Evolutionary conservation across 2,329 filamentous ascomycete species (phyloP), one percentile per base, ranked within the genome.

Genomic region (Meredithiella fracta): DNA sequence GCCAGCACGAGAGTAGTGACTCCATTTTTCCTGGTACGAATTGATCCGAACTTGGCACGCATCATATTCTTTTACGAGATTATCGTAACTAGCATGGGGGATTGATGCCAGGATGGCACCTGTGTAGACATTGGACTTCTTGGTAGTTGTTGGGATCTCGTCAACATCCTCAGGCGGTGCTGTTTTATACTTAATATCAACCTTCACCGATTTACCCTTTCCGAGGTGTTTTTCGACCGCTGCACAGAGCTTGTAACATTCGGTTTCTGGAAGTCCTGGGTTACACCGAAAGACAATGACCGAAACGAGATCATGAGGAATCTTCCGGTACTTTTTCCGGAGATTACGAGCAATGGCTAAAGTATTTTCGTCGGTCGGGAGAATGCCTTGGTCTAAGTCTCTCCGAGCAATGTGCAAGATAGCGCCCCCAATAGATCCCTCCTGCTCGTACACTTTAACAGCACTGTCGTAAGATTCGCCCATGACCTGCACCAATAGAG

Each of bases 401-500:
- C 69, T 67, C 9, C 74, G 67, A 2, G 76, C 60, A 9, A 75
- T 67, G 49, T 69, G 65, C 14, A 71, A 62, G 5, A 71, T 67
- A 1, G 73, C 67, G 5, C 66, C 66, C 15, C 69, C 69, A 34
- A 65, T 65, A 0, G 71, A 73, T 47, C 63, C 65, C 29, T 67
- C 67, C 5, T 66, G 65, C 23, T 65, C 62, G 59, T 73, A 76
- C 15, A 71, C 67, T 8, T 63, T 63, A 1, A 66, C 66, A 3
- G 73, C 69, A 26, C 73, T 68, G 2, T 67, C 67, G 23, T 66
- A 66, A 0, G 69, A 66, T 31, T 73, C 62, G 47, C 68, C 65
- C 8, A 76, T 66, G 47, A 68, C 67, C 47, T 74, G 68, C 15
- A 71, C 70, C 25, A 76, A 63, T 59, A 70, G 73, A 3, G 66